These are phyloP conservation scores for Dalbergia oliveri DNA, from an alignment of 306 rosid species.

Conservation along the genomic window DNA sequence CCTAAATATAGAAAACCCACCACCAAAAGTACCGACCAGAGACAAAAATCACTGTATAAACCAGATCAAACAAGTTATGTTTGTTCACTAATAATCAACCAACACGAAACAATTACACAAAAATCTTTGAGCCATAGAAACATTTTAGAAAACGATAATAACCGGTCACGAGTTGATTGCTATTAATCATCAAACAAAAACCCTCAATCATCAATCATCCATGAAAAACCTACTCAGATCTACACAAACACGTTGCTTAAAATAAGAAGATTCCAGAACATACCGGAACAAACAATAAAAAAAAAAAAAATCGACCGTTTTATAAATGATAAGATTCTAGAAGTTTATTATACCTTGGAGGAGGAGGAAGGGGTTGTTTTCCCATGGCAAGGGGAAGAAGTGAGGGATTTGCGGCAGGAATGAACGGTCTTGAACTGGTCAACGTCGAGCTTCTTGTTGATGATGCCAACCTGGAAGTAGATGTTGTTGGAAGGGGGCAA, in stretches of 20 bases:
- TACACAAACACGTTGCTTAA: too few relatives aligned
- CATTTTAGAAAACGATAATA: too few relatives aligned
- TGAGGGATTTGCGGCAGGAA: constrained; percentile 61
- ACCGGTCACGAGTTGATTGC: not conserved
- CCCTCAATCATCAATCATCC: too few relatives aligned
- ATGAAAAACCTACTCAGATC: too few relatives aligned
- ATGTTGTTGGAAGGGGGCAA: constrained; percentile 83
- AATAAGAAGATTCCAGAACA: too few relatives aligned
- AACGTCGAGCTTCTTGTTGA: constrained; percentile 82
- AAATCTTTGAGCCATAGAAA: not conserved
- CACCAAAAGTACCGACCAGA: not conserved
- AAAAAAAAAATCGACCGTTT: not conserved
- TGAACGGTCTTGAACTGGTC: constrained; percentile 77
- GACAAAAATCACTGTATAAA: not conserved
- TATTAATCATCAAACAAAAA: too few relatives aligned
- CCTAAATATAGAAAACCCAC: not conserved
- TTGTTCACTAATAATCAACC: not conserved
- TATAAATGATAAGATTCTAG: not conserved
- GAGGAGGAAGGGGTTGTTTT: not conserved
- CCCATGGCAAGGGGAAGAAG: constrained; percentile 49
- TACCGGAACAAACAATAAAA: too few relatives aligned
- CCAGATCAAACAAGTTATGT: not conserved
- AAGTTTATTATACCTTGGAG: constrained; percentile 7
- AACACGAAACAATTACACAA: not conserved
- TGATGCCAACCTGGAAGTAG: constrained; percentile 84